phyloP scores from a whole-genome alignment of 1,284 basidiomycete genomes.

The Athelia psychrophila region DNA sequence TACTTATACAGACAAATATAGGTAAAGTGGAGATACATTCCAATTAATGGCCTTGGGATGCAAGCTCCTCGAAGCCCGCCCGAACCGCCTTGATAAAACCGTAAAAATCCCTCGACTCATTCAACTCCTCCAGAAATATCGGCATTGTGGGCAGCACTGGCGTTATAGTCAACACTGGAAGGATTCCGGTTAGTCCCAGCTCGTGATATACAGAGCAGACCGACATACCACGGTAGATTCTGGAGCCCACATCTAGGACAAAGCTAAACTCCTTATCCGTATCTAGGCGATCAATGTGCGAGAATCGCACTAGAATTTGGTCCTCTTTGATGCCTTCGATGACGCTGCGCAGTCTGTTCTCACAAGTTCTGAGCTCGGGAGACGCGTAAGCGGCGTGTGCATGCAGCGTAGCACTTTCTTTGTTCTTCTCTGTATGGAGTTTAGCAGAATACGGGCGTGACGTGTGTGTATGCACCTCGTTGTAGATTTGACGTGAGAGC shows the following conservation, averaged over 20 bases:
- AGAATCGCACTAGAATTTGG: slow-evolving; percentile 72
- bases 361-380: slow-evolving; percentile 56
- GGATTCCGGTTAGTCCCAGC: slow-evolving; percentile 1
- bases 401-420: slow-evolving; percentile 63
- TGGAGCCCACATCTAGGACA: slow-evolving; percentile 68
- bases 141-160: slow-evolving; percentile 62
- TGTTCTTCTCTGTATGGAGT: slow-evolving; percentile 54
- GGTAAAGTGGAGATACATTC: too few species aligned
- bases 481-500: slow-evolving; percentile 53
- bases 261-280: slow-evolving; percentile 67
- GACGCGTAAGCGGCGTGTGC: slow-evolving; percentile 51
- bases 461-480: slow-evolving; percentile 43
- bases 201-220: slow-evolving; percentile 2
- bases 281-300: slow-evolving; percentile 57
- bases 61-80: slow-evolving; percentile 32
- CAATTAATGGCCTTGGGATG: background rate
- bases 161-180: slow-evolving; percentile 63
- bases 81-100: slow-evolving; percentile 59
- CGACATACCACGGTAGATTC: slow-evolving; percentile 62
- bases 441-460: too few species aligned
- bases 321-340: slow-evolving; percentile 77
- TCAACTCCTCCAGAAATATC: slow-evolving; percentile 61
- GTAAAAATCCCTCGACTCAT: slow-evolving; percentile 59
- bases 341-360: slow-evolving; percentile 58
- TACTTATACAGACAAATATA: too few species aligned